Conservation (phyloP, 1,284 basidiomycete species). For the Somion occarium region DNA sequence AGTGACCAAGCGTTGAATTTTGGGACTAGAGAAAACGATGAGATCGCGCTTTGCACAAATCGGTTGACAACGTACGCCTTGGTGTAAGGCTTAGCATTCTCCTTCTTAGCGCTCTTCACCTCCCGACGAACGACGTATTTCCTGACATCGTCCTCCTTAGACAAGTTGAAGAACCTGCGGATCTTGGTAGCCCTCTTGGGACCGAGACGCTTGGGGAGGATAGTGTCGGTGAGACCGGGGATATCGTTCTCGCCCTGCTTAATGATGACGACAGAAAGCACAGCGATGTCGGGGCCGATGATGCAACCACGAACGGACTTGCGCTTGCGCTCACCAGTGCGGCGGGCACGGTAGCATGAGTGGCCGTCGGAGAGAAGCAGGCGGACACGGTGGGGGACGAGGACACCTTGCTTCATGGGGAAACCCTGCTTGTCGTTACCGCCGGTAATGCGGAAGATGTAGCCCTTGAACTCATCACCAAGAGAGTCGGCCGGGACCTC, state of each 20-base stretch:
- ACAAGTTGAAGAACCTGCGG: slow-evolving; percentile 96
- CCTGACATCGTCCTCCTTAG: slow-evolving; percentile 97
- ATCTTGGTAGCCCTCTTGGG: slow-evolving; percentile 96
- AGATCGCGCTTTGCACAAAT: not conserved
- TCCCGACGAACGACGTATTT: slow-evolving; percentile 95
- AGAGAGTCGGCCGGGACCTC: slow-evolving; percentile 90
- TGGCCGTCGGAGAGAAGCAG: slow-evolving; percentile 94
- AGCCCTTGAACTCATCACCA: slow-evolving; percentile 97
- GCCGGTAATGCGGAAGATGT: slow-evolving; percentile 95
- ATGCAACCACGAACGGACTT: slow-evolving; percentile 99
- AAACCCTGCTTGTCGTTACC: slow-evolving; percentile 97
- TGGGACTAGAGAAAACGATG: slow-evolving; percentile 66
- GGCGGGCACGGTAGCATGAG: slow-evolving; percentile 95
- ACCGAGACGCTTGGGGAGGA: slow-evolving; percentile 94
- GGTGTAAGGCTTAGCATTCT: slow-evolving; percentile 92
- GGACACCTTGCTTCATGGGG: slow-evolving; percentile 99
- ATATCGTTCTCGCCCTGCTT: slow-evolving; percentile 96
- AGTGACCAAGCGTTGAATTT: slow-evolving; percentile 91
- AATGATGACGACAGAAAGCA: slow-evolving; percentile 91
- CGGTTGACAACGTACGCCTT: slow-evolving; percentile 95
- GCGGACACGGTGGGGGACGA: slow-evolving; percentile 90
- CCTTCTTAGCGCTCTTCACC: slow-evolving; percentile 88
- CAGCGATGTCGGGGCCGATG: slow-evolving; percentile 94
- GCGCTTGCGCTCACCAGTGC: slow-evolving; percentile 95
- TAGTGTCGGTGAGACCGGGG: slow-evolving; percentile 88